These are phyloP conservation scores for Pseudocercospora cruenta DNA, from an alignment of 2,329 filamentous ascomycete species.

Conservation along the genomic window DNA sequence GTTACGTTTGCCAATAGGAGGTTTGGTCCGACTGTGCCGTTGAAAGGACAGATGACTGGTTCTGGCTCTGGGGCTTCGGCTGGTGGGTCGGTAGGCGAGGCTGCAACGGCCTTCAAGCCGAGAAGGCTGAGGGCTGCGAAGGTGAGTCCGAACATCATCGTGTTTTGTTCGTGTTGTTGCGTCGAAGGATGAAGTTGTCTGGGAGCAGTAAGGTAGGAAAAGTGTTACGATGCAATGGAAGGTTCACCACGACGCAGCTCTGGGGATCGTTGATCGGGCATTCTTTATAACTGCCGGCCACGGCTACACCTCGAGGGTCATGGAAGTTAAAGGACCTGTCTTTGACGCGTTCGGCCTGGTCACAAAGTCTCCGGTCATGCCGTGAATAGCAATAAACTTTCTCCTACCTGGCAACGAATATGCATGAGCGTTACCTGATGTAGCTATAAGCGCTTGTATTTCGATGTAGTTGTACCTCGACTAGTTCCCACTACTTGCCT, in stretches of 20 bases:
- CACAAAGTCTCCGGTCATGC: not conserved
- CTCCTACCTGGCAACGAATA: not conserved
- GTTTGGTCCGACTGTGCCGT: conserved; percentile 16
- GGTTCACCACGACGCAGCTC: not conserved
- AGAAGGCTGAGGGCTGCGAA: not conserved
- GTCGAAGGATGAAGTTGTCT: not conserved
- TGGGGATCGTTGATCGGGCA: not conserved
- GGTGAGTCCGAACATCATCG: conserved; percentile 1
- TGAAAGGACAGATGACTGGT: conserved; percentile 11
- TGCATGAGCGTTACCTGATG: not conserved
- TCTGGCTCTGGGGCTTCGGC: not conserved
- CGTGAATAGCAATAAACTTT: conserved; percentile 2
- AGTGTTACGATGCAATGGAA: not conserved
- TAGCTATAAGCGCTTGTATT: not conserved
- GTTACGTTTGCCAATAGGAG: conserved; percentile 13
- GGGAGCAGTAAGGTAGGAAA: not conserved
- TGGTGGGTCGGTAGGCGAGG: not conserved
- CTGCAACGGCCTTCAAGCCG: not conserved
- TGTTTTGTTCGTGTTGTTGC: not conserved
- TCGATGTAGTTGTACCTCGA: not conserved
- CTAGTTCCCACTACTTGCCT: not conserved
- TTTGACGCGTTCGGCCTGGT: not conserved
- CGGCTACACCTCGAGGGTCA: not conserved
- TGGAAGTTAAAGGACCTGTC: not conserved
- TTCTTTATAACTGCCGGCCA: conserved; percentile 1